These are phyloP conservation scores for Tolypocladium capitatum DNA, from an alignment of 2,329 filamentous ascomycete species.

Conservation along the genomic window DNA sequence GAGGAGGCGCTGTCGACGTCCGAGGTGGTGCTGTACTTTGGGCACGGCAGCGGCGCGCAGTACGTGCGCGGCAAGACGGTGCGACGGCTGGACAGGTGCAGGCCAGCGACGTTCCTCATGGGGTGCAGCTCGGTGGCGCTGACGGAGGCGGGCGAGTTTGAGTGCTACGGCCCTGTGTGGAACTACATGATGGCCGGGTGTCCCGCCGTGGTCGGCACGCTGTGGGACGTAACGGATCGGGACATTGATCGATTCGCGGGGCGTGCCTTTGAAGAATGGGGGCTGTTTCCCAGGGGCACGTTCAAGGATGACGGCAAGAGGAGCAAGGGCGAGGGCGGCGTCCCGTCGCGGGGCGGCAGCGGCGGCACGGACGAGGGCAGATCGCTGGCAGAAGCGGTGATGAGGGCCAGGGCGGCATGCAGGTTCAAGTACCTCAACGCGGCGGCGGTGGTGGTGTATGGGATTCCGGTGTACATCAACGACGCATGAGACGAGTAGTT, in stretches of 20 bases:
- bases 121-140: slow-evolving; percentile 82
- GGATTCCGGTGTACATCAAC: slow-evolving; percentile 74
- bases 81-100: slow-evolving; percentile 61
- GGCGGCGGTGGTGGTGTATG: slow-evolving; percentile 87
- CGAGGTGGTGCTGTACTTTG: slow-evolving; percentile 82
- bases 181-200: slow-evolving; percentile 83
- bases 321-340: slow-evolving; percentile 13
- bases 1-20: slow-evolving; percentile 49
- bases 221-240: slow-evolving; percentile 97
- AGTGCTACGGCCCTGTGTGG: slow-evolving; percentile 79
- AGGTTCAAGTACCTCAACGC: slow-evolving; percentile 85
- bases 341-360: slow-evolving; percentile 8
- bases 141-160: slow-evolving; percentile 68
- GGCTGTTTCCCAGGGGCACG: slow-evolving; percentile 44
- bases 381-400: slow-evolving; percentile 70
- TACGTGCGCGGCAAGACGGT: slow-evolving; percentile 82
- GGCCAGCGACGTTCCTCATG: slow-evolving; percentile 75
- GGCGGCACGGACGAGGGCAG: slow-evolving; percentile 5
- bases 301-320: slow-evolving; percentile 22
- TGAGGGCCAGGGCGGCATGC: slow-evolving; percentile 62
- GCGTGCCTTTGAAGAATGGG: slow-evolving; percentile 73
- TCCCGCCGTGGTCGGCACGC: slow-evolving; percentile 76
- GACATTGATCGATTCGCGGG: slow-evolving; percentile 91
- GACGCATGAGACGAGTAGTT: slow-evolving; percentile 2
- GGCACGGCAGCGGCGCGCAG: slow-evolving; percentile 87